Evolutionary conservation across 2,329 filamentous ascomycete genomes (phyloP).

Genomic region (Emergomyces pasteurianus): DNA sequence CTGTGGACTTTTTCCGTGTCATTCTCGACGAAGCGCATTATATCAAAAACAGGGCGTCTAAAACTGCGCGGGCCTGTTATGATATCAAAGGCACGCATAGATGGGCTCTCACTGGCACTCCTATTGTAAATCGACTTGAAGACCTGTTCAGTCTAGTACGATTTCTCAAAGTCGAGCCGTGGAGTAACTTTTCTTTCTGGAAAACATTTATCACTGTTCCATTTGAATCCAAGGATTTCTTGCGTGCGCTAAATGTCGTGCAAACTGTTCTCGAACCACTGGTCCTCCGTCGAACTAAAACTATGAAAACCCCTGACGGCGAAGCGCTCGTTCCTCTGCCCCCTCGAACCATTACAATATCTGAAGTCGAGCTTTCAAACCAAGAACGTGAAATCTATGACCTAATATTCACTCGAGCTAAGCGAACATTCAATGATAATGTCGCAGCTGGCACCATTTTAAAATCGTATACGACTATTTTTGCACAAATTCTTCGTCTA

Average conservation of each 20-base stretch:
- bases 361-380: conserved; percentile 73
- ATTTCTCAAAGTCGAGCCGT: conserved; percentile 88
- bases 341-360: conserved; percentile 67
- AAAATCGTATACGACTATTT: conserved; percentile 94
- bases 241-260: conserved; percentile 87
- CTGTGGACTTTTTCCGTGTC: conserved; percentile 83
- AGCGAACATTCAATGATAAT: conserved; percentile 72
- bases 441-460: conserved; percentile 84
- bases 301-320: conserved; percentile 91
- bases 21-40: conserved; percentile 92
- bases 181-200: conserved; percentile 99
- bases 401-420: conserved; percentile 72
- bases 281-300: conserved; percentile 90
- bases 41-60: conserved; percentile 83
- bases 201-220: conserved; percentile 96
- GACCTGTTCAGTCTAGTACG: conserved; percentile 88
- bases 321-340: conserved; percentile 71
- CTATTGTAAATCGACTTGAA: conserved; percentile 90
- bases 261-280: conserved; percentile 92
- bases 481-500: conserved; percentile 86
- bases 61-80: conserved; percentile 91
- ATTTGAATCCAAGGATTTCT: conserved; percentile 90
- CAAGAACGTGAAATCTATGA: conserved; percentile 86
- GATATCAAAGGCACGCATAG: conserved; percentile 74
- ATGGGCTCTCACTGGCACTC: conserved; percentile 90